Conservation (phyloP, 2,329 filamentous ascomycete species). For the Clonostachys solani region DNA sequence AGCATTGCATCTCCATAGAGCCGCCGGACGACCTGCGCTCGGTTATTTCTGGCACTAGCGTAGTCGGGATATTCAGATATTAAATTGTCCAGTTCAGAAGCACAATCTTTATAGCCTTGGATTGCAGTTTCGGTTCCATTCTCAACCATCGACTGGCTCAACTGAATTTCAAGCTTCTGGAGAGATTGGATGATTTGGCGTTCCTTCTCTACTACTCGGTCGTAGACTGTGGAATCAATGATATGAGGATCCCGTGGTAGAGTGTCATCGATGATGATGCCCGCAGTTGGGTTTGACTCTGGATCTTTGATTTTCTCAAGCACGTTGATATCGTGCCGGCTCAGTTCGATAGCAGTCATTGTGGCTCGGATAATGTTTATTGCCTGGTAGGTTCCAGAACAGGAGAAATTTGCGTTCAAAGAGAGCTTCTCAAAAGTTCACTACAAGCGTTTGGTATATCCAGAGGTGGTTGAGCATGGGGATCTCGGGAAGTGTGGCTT, state of each 20-base stretch:
- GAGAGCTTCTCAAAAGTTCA: too few species aligned
- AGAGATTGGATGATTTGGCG: constrained; percentile 48
- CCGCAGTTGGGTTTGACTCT: constrained; percentile 52
- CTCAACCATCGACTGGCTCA: constrained; percentile 34
- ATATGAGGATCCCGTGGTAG: constrained; percentile 55
- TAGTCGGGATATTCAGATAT: constrained; percentile 59
- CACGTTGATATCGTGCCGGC: constrained; percentile 54
- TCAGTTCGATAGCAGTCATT: constrained; percentile 27
- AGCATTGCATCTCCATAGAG: constrained; percentile 59
- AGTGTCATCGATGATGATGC: constrained; percentile 48
- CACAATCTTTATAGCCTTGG: constrained; percentile 39
- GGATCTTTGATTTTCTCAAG: constrained; percentile 65
- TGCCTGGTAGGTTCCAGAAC: too few species aligned
- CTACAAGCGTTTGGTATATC: too few species aligned
- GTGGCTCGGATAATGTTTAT: too few species aligned
- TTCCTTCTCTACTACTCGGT: constrained; percentile 44
- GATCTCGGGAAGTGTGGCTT: too few species aligned
- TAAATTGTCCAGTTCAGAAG: constrained; percentile 47
- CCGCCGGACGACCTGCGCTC: constrained; percentile 62
- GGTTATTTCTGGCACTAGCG: constrained; percentile 70
- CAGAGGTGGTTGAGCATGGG: too few species aligned
- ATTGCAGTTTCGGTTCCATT: constrained; percentile 28
- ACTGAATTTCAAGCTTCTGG: constrained; percentile 49
- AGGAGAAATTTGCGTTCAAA: too few species aligned
- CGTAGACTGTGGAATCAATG: constrained; percentile 44